Evolutionary conservation across 1,284 basidiomycete genomes (phyloP), one percentile per base, ranked within the genome.

Genomic region (Fomitopsis betulina): DNA sequence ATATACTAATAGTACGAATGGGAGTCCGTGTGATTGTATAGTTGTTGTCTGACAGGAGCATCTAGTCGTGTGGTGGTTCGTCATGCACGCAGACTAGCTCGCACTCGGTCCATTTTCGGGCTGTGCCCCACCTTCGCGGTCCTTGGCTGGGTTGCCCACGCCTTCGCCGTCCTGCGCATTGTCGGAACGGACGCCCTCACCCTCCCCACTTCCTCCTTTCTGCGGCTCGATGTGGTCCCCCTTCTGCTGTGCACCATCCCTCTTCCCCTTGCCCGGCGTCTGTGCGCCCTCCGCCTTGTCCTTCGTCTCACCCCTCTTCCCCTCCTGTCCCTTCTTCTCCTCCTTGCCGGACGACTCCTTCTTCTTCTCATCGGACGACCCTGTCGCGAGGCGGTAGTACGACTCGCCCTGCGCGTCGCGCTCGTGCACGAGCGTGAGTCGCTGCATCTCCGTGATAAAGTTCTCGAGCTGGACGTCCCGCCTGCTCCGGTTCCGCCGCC

Each of bases 391-490:
- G 42, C 54, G 30, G 54, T 56, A 56, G 45, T 47, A 35, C 33
- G 42, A 47, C 45, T 56, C 54, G 42, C 54, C 54, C 19, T 50
- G 30, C 33, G 54, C 43, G 45, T 56, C 54, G 35, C 42, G 43
- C 54, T 56, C 54, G 45, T 56, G 54, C 33, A 56, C 54, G 23
- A 56, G 42, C 25, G 54, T 56, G 33, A 56, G 33, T 23, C 54
- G 54, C 54, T 56, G 54, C 54, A 56, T 56, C 45, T 56, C 54
- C 30, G 54, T 56, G 45, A 56, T 56, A 25, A 56, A 56, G 45
- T 56, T 58, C 58, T 58, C 58, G 37, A 58, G 47, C 43, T 50
- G 37, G 8, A 23, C 54, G 53, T 58, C 30, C 53, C 55, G 55
- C 45, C 40, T 55, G 58, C 58, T 58, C 47, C 58, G 53, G 42